Conservation (phyloP, 78 protist genomes). For the Planoprotostelium fungivorum region DNA sequence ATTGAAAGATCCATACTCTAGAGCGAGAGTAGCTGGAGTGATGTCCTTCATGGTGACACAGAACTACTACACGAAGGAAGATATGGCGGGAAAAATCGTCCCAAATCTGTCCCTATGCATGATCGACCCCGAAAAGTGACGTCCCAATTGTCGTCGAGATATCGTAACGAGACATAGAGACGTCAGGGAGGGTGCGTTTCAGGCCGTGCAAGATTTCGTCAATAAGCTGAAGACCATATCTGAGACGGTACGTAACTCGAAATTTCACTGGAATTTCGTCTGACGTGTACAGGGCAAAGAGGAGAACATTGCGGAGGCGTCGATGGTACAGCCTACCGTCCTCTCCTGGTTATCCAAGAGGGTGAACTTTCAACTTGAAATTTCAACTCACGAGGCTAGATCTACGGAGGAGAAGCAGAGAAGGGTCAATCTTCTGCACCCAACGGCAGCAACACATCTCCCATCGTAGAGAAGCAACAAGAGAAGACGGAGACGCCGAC, state of each 20-base stretch:
- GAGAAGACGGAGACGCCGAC: background rate
- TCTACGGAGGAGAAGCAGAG: background rate
- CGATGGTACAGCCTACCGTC: background rate
- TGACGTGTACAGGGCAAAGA: background rate
- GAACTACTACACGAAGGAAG: constrained; percentile 30
- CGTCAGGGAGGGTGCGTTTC: constrained; percentile 18
- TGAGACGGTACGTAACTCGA: background rate
- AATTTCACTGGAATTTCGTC: too few species aligned
- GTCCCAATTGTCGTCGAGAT: background rate
- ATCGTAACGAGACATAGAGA: background rate
- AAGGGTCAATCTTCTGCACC: background rate
- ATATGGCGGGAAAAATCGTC: constrained; percentile 37
- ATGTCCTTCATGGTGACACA: constrained; percentile 60
- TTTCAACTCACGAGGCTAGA: background rate
- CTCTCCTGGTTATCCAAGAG: background rate
- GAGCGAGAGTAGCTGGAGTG: constrained; percentile 65
- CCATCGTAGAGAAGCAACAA: background rate
- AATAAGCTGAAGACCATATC: constrained; percentile 30
- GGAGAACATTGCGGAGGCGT: background rate
- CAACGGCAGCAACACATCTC: background rate
- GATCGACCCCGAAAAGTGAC: constrained; percentile 35
- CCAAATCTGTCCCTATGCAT: constrained; percentile 27
- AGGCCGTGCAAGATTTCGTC: constrained; percentile 21
- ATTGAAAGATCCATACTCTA: constrained; percentile 66
- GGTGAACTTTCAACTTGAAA: background rate